Percentiles rank a stretch among this genome's conserved stretches.
Conservation (phyloP, 768 basidiomycete species). For the Tricholomella constricta region DNA sequence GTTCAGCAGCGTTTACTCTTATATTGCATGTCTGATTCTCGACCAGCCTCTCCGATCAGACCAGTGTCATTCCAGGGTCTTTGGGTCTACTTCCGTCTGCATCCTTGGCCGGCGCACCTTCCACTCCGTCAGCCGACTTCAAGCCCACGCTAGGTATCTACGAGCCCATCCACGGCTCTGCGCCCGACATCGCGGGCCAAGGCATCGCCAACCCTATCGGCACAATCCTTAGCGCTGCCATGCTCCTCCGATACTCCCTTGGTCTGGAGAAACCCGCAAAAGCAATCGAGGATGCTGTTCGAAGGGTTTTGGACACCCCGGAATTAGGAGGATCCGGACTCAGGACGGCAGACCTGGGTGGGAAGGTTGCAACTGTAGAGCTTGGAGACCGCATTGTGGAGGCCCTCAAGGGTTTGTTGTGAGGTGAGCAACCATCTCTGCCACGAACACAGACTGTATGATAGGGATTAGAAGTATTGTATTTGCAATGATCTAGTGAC, state of each 20-base stretch:
- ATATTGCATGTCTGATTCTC: constrained; percentile 1
- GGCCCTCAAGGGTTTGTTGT: constrained; percentile 61
- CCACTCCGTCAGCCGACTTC: constrained; percentile 59
- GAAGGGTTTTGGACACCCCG: constrained; percentile 78
- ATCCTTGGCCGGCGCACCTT: constrained; percentile 88
- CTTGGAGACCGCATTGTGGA: constrained; percentile 85
- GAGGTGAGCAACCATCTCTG: constrained; percentile 10
- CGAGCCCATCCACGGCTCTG: constrained; percentile 96
- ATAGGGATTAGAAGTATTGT: background rate
- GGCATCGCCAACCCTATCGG: constrained; percentile 95
- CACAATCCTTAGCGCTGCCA: constrained; percentile 90
- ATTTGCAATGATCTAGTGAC: background rate
- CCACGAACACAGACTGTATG: constrained; percentile 3
- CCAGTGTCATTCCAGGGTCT: constrained; percentile 96
- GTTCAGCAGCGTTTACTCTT: constrained; percentile 29
- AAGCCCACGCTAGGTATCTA: constrained; percentile 87
- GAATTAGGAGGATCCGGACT: constrained; percentile 72
- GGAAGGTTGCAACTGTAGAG: constrained; percentile 70
- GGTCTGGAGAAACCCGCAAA: constrained; percentile 83
- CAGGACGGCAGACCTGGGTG: constrained; percentile 88
- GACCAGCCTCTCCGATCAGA: constrained; percentile 89
- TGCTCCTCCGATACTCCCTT: constrained; percentile 94
- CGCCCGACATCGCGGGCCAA: constrained; percentile 93
- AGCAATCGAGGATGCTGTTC: constrained; percentile 88
- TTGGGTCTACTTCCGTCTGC: constrained; percentile 96